phyloP scores from a whole-genome alignment of 352 stramenopile species.

The Pythium angustatum region DNA sequence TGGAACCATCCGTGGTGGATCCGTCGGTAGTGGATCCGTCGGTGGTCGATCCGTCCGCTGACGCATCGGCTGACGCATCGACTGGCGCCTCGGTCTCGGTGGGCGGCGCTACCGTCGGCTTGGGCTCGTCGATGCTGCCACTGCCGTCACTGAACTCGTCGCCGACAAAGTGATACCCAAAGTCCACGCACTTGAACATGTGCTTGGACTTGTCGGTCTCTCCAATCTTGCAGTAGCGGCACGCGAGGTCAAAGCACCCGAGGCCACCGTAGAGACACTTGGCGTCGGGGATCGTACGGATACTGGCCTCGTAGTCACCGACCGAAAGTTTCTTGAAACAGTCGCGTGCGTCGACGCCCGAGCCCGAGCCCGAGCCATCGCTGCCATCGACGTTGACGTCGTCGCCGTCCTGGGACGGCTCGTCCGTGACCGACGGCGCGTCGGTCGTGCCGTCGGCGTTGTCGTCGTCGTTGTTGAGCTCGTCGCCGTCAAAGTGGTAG shows the following conservation, averaged over 20 bases:
- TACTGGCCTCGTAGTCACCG: slow-evolving; percentile 22
- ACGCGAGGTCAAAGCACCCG: slow-evolving; percentile 30
- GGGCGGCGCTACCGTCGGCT: neutral
- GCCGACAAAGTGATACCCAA: slow-evolving; percentile 21
- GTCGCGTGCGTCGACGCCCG: neutral
- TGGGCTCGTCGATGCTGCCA: slow-evolving; percentile 11
- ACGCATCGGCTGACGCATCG: too few species aligned
- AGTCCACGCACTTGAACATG: slow-evolving; percentile 11
- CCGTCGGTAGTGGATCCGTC: too few species aligned
- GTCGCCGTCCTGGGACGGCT: neutral
- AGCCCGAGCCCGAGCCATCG: neutral
- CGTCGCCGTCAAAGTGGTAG: slow-evolving; percentile 14
- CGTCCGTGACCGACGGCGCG: neutral
- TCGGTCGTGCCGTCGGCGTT: neutral
- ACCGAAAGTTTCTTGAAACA: slow-evolving; percentile 14
- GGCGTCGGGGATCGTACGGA: slow-evolving; percentile 17
- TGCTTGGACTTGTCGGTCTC: slow-evolving; percentile 20
- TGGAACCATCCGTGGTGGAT: too few species aligned
- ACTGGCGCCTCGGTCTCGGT: too few species aligned
- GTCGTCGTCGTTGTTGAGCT: neutral
- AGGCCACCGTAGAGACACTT: slow-evolving; percentile 28
- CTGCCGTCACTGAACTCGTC: slow-evolving; percentile 17
- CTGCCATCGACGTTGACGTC: neutral
- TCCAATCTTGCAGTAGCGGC: slow-evolving; percentile 31
- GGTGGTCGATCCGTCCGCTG: too few species aligned